Percentiles rank a stretch among this genome's conserved stretches.
Conservation (phyloP, 805 yeast species). For the Yamadazyma sp. region DNA sequence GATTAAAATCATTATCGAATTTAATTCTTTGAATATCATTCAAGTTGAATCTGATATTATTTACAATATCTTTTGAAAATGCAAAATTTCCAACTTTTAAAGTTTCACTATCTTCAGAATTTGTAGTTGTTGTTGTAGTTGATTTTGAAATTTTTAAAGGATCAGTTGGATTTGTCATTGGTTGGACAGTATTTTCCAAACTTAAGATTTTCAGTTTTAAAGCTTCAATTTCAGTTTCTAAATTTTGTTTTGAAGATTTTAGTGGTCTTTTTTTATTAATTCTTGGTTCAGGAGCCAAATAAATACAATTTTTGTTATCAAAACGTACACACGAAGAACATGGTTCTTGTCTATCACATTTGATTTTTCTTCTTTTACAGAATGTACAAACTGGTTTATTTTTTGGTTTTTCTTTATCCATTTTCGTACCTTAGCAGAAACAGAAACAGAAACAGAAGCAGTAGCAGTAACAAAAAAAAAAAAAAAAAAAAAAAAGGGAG, state of each 20-base stretch:
- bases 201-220: constrained; percentile 8
- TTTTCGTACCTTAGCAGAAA: neutral
- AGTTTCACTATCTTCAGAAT: neutral
- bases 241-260: constrained; percentile 5
- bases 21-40: constrained; percentile 3
- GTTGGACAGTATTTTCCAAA: constrained; percentile 7
- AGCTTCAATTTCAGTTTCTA: constrained; percentile 12
- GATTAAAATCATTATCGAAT: constrained; percentile 7
- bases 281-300: constrained; percentile 7
- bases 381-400: constrained; percentile 34
- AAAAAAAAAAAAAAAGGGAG: too few relatives aligned
- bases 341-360: constrained; percentile 42
- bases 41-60: constrained; percentile 1
- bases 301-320: constrained; percentile 13
- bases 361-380: constrained; percentile 38
- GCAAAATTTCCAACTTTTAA: constrained; percentile 1
- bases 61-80: neutral
- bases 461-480: too few relatives aligned
- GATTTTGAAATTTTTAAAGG: neutral
- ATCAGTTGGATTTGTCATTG: neutral
- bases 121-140: neutral
- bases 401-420: constrained; percentile 24
- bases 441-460: too few relatives aligned
- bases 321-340: constrained; percentile 29
- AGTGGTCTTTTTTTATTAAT: constrained; percentile 1